Evolutionary conservation across 495 filamentous ascomycete species (phyloP).

Genomic region (Xylaria palmicola): DNA sequence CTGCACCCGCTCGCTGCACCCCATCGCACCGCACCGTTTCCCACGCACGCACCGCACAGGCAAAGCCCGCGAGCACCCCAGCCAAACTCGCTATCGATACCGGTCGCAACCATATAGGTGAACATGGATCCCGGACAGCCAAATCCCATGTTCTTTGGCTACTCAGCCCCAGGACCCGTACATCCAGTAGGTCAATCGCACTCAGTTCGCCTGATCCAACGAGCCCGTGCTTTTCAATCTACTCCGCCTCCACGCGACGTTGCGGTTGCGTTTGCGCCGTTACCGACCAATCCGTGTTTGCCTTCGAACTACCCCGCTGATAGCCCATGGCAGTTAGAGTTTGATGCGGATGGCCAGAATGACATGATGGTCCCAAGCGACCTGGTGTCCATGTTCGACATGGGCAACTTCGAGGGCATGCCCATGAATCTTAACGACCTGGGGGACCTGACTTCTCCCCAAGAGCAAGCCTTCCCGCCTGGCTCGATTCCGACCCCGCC

Average conservation of each 20-base stretch:
- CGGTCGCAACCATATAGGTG: background rate
- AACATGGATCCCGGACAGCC: constrained; percentile 41
- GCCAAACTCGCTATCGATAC: constrained; percentile 3
- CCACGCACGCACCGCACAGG: background rate
- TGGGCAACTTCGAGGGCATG: constrained; percentile 37
- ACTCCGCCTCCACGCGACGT: too few species aligned
- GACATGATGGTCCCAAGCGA: constrained; percentile 35
- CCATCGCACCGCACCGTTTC: background rate
- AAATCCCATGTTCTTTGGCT: constrained; percentile 35
- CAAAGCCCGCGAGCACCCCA: constrained; percentile 1
- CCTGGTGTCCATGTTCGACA: constrained; percentile 43
- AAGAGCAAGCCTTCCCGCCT: constrained; percentile 23
- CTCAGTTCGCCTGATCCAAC: background rate
- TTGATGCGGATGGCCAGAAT: constrained; percentile 19
- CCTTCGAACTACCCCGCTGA: constrained; percentile 3
- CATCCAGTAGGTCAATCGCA: constrained; percentile 27
- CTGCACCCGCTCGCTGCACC: background rate
- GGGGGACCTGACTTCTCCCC: constrained; percentile 20
- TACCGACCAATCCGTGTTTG: too few species aligned
- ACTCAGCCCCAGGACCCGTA: constrained; percentile 23
- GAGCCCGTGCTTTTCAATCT: background rate
- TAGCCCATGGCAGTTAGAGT: constrained; percentile 12
- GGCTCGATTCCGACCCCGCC: constrained; percentile 20
- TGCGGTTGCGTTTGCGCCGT: too few species aligned
- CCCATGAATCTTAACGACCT: constrained; percentile 37